Evolutionary conservation across 345 rosid species (phyloP).

Genomic region (Citrus medica): DNA sequence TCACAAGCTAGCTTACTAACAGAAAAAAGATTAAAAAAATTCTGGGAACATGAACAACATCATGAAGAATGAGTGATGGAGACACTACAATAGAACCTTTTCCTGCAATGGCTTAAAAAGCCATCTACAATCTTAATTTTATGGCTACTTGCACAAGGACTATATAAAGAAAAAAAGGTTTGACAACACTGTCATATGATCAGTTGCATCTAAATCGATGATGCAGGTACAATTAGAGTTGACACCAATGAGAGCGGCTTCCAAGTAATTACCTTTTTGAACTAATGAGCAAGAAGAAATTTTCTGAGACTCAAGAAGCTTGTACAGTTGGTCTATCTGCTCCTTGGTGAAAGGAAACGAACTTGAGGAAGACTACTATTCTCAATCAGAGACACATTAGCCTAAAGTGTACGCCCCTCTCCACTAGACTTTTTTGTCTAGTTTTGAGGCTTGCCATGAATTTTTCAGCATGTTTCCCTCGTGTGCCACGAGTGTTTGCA

Average conservation of each 20-base stretch:
- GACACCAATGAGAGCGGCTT: not conserved
- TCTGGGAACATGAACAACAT: not conserved
- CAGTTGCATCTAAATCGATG: too few species aligned
- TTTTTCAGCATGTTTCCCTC: not conserved
- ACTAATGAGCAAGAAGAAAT: not conserved
- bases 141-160: too few species aligned
- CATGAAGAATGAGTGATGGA: not conserved
- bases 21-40: not conserved
- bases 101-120: too few species aligned
- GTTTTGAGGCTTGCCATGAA: not conserved
- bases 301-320: not conserved
- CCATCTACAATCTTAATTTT: too few species aligned
- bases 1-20: not conserved
- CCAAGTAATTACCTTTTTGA: not conserved
- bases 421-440: not conserved
- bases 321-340: not conserved
- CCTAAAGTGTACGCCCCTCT: not conserved
- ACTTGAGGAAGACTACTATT: not conserved
- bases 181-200: too few species aligned
- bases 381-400: not conserved
- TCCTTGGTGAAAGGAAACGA: not conserved
- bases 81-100: too few species aligned
- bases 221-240: not conserved
- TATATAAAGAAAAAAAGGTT: too few species aligned
- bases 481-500: not conserved